Evolutionary conservation across 176 grass and related monocot species (phyloP), one percentile per base, ranked within the genome.

Genomic region (Carex scoparia): DNA sequence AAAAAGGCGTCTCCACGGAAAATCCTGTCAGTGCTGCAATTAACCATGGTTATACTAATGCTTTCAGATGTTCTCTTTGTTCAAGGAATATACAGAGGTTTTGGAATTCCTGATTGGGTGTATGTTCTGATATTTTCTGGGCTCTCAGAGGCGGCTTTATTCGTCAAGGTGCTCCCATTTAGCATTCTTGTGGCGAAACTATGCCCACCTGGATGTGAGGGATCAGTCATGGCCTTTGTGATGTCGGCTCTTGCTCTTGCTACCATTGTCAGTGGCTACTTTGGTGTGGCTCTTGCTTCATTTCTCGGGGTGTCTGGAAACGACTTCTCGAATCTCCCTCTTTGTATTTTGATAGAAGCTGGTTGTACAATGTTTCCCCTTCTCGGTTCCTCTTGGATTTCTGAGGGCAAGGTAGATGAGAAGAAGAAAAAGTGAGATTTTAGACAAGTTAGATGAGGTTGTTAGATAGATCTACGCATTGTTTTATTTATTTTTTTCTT

Each of bases 71-170:
- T 88, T 6, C 59, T 99, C 3, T 99, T 99, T 81, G 97, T 99
- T 77, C 87, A 92, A 74, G 97, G 93, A 61, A 79, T 89, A 40
- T 99, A 92, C 88, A 87, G 86, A 68, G 85, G 40, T 8, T 59
- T 96, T 1, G 93, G 97, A 56, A 72, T 99, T 70, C 65, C 91
- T 40, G 93, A 95, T 79, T 94, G 91, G 51, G 57, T 92, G 23
- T 99, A 99, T 74, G 92, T 92, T 19, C 86, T 95, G 71, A 63
- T 95, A 68, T 87, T 95, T 83, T 99, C 97, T 0, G 97, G 97
- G 7, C 60, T 99, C 68, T 74, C 88, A 8, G 97, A 99, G 82
- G 91, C 88, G 59, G 87, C 90, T 69, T 79, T 96, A 7, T 80
- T 89, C 37, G 89, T 92, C 67, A 99, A 99, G 85, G 86, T 94